These are phyloP conservation scores for Fusarium tuaranense DNA, from an alignment of 2,329 filamentous ascomycete genomes.

Conservation along the genomic window DNA sequence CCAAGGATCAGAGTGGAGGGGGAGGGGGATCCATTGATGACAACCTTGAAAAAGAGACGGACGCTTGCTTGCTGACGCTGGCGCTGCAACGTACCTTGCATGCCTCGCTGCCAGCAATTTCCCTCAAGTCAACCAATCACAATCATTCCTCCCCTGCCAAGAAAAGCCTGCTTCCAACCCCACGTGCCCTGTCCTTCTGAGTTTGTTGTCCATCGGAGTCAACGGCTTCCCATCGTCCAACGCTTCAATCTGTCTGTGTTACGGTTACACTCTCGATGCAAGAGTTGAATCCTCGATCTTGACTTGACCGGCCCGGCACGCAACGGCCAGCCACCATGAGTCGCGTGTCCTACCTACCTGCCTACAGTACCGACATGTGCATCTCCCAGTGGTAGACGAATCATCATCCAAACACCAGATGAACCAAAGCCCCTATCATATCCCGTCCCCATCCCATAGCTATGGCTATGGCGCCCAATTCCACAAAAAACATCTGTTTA, in stretches of 20 bases:
- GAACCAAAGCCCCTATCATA: background rate
- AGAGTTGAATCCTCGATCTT: background rate
- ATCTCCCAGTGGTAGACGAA: background rate
- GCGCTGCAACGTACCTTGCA: constrained; percentile 19
- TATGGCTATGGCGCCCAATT: background rate
- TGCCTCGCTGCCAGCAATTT: constrained; percentile 19
- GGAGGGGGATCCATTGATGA: background rate
- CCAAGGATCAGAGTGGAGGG: background rate
- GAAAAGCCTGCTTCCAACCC: constrained; percentile 7
- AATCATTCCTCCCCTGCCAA: constrained; percentile 36
- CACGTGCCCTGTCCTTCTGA: background rate
- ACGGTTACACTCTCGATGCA: background rate
- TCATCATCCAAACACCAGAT: background rate
- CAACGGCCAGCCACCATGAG: background rate
- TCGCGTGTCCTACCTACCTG: background rate
- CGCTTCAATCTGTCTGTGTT: background rate
- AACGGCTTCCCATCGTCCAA: background rate
- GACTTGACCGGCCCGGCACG: background rate
- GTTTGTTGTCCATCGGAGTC: background rate
- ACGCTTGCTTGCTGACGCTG: constrained; percentile 8
- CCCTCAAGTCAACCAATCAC: constrained; percentile 24
- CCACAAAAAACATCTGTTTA: constrained; percentile 1
- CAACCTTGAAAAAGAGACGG: constrained; percentile 1
- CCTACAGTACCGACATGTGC: background rate
- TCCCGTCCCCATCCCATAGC: constrained; percentile 9